phyloP scores from a whole-genome alignment of 208 protist species.

The Trypanosoma cruzi region DNA sequence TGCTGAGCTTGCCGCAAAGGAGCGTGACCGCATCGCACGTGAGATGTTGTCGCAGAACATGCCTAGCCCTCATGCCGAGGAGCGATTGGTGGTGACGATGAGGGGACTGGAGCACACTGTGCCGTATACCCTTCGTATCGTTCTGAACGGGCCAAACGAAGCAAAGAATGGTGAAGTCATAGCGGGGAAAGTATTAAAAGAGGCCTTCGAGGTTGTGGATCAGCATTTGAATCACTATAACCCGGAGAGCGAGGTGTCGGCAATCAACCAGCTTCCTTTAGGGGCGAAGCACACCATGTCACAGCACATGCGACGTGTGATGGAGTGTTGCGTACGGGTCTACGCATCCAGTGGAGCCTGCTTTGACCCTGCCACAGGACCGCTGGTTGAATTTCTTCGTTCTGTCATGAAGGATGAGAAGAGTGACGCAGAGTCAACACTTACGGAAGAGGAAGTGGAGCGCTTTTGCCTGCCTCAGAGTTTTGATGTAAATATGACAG shows the following conservation, averaged over 20 bases:
- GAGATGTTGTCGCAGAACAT: constrained; percentile 60
- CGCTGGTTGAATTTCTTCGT: constrained; percentile 30
- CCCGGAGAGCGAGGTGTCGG: constrained; percentile 47
- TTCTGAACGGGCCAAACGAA: background rate
- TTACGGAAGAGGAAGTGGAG: constrained; percentile 33
- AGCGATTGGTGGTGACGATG: constrained; percentile 38
- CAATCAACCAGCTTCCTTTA: constrained; percentile 30
- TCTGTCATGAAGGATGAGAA: constrained; percentile 9
- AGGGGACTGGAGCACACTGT: constrained; percentile 68
- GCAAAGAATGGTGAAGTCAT: constrained; percentile 5
- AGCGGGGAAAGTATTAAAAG: constrained; percentile 34
- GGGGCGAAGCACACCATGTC: constrained; percentile 44
- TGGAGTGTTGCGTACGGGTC: constrained; percentile 40
- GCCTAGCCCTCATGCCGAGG: constrained; percentile 26
- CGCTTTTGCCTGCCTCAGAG: constrained; percentile 34
- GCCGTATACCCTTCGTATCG: constrained; percentile 61
- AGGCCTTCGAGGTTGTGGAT: constrained; percentile 65
- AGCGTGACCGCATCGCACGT: constrained; percentile 68
- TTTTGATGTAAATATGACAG: constrained; percentile 39
- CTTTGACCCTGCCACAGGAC: constrained; percentile 43
- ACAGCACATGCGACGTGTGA: constrained; percentile 30
- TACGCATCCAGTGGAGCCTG: constrained; percentile 34
- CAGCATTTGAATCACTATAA: constrained; percentile 47
- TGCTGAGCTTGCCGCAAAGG: constrained; percentile 46
- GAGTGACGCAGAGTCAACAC: constrained; percentile 1